Evolutionary conservation across 1,139 yeast genomes (phyloP), one percentile per base, ranked within the genome.

Genomic region (Geotrichum restrictum): DNA sequence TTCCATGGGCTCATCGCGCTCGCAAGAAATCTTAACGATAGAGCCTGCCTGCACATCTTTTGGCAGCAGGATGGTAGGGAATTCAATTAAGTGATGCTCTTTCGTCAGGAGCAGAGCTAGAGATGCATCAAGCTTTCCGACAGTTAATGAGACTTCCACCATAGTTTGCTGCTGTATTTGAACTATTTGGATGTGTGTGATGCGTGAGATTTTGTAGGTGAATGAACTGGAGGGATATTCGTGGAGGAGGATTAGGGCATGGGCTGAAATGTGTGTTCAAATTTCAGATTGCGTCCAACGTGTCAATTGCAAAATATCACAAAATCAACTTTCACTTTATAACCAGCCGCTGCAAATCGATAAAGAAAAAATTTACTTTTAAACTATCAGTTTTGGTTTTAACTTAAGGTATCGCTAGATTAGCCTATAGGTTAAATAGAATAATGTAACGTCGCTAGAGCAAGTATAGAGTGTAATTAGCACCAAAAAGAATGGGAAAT

Each of bases 81-180:
- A 93, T 66, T 94, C 98, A 62, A 93, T 91, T 58, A 93, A 77
- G 68, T 91, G 97, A 67, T 91, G 98, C 68, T 91, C 97, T 56
- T 85, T 81, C 24, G 99, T 91, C 46, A 95, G 79, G 46, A 93
- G 75, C 49, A 93, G 75, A 31, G 98, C 98, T 69, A 93, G 76
- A 1, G 97, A 89, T 21, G 98, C 96, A 68, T 93, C 98, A 50
- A 93, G 76, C 72, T 91, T 91, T 45, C 98, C 98, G 16, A 93
- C 98, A 0, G 98, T 91, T 49, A 93, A 77, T 44, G 95, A 85
- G 11, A 91, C 97, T 70, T 85, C 88, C 48, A 85, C 93, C 89
- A 85, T 84, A 18, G 32, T 44, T 16, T n/a, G 10, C 14, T 22
- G n/a, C 22, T 19, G 19, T 36, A 4, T 27, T 3, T 11, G n/a